These are phyloP conservation scores for Cladophialophora exuberans DNA, from an alignment of 2,329 filamentous ascomycete genomes.

Conservation along the genomic window DNA sequence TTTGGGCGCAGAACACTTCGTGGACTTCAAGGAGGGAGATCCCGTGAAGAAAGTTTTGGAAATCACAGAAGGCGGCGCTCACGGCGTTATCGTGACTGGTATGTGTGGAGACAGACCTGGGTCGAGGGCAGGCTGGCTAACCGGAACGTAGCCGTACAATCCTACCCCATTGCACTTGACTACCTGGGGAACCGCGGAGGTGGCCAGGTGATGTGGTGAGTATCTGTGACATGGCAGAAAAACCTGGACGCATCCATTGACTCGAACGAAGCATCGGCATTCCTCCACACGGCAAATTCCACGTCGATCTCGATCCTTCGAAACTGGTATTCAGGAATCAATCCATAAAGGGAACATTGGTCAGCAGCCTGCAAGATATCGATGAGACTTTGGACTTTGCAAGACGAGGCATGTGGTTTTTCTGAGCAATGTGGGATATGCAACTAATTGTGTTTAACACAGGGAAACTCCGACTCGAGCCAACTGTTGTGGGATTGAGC, in stretches of 20 bases:
- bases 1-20: conserved; percentile 59
- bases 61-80: conserved; percentile 50
- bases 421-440: neutral
- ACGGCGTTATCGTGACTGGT: conserved; percentile 49
- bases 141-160: conserved; percentile 35
- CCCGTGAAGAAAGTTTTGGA: conserved; percentile 48
- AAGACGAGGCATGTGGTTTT: conserved; percentile 21
- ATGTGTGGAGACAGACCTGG: neutral
- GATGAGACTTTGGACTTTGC: conserved; percentile 31
- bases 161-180: conserved; percentile 47
- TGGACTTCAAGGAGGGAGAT: conserved; percentile 55
- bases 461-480: conserved; percentile 33
- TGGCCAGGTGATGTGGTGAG: conserved; percentile 54
- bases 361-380: conserved; percentile 25
- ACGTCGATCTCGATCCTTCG: conserved; percentile 27
- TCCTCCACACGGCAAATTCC: conserved; percentile 31
- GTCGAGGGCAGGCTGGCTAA: neutral
- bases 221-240: neutral
- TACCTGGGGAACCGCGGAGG: conserved; percentile 54
- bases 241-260: neutral
- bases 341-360: conserved; percentile 29
- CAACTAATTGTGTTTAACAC: neutral
- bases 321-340: conserved; percentile 27
- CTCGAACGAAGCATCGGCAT: conserved; percentile 42
- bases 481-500: conserved; percentile 31